Conservation (phyloP, 768 basidiomycete species). For the Flagelloscypha sp. region DNA sequence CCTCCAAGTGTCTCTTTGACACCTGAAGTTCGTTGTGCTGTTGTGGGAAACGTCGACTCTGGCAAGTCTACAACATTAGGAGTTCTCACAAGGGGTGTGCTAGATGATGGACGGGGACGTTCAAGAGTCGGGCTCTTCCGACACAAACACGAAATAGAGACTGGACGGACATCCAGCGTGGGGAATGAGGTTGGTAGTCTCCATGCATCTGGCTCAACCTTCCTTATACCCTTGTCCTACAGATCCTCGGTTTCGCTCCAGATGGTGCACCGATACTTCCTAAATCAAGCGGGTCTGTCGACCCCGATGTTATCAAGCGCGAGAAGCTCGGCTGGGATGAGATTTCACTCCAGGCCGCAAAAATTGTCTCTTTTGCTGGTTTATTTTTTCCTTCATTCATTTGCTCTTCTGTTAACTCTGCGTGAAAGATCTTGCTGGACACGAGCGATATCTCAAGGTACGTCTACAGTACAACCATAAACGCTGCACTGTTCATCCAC, state of each 20-base stretch:
- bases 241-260: slow-evolving; percentile 86
- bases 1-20: slow-evolving; percentile 67
- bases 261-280: slow-evolving; percentile 77
- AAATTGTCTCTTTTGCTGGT: slow-evolving; percentile 93
- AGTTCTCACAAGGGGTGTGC: slow-evolving; percentile 83
- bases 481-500: too few relatives aligned
- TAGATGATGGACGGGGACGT: slow-evolving; percentile 76
- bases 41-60: slow-evolving; percentile 91
- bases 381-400: neutral
- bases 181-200: slow-evolving; percentile 81
- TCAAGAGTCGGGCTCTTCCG: slow-evolving; percentile 87
- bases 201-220: neutral
- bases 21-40: slow-evolving; percentile 92
- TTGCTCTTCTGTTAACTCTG: neutral
- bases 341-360: slow-evolving; percentile 79
- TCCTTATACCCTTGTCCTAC: slow-evolving; percentile 2
- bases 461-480: too few relatives aligned
- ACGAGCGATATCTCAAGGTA: slow-evolving; percentile 88
- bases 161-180: slow-evolving; percentile 88
- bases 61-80: slow-evolving; percentile 94
- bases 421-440: slow-evolving; percentile 79
- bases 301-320: slow-evolving; percentile 57
- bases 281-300: slow-evolving; percentile 42
- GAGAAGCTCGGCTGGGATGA: slow-evolving; percentile 96
- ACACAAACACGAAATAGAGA: slow-evolving; percentile 97